Base-by-base conservation (phyloP, 306 rosid genomes). In the Senna siamea region DNA sequence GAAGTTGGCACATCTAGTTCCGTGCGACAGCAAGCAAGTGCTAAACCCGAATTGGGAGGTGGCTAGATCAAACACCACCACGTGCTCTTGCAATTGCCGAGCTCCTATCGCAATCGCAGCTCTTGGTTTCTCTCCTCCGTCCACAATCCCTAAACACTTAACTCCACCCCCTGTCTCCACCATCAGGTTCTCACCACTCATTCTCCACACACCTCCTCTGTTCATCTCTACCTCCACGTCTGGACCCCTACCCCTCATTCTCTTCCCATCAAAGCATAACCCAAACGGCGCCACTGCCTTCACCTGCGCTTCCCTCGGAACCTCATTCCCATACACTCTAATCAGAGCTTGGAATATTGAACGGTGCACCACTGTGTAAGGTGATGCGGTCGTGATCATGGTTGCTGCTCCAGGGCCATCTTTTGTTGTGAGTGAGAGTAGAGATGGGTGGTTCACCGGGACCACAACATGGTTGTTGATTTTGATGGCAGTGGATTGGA, bases 31-130 rank as follows among this genome's bases (percentile, higher is more conserved):
- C 44, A 86, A 51, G 2, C 81, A 81, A 46, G 58, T 70, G 72
- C 76, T 84, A 12, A 88, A 83, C 0, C 89, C 93, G 13, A 90
- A 28, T 64, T 57, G 85, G 0, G 89, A 88, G 63, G 32, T 76
- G 0, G 54, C 79, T 17, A 86, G 53, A 53, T 90, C 96, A 1
- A 88, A 78, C 38, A 79, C 66, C 34, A 83, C 28, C 1, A 88
- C 9, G 13, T 75, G 77, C 1, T 84, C 89, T 62, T 83, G 83
- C 84, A 90, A 53, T 23, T 86, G 91, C 2, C 30, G 47, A 2
- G 76, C 69, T 14, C 91, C 91, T 4, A 84, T 20, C 22, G 48
- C 69, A 13, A 86, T 76, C 0, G 79, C 62, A 66, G 84, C 79
- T 9, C 18, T 74, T 0, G 89, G 79, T 26, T 28, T 18, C 37